These are phyloP conservation scores for Macrolepiota dolichaula DNA, from an alignment of 768 basidiomycete species.

Conservation along the genomic window DNA sequence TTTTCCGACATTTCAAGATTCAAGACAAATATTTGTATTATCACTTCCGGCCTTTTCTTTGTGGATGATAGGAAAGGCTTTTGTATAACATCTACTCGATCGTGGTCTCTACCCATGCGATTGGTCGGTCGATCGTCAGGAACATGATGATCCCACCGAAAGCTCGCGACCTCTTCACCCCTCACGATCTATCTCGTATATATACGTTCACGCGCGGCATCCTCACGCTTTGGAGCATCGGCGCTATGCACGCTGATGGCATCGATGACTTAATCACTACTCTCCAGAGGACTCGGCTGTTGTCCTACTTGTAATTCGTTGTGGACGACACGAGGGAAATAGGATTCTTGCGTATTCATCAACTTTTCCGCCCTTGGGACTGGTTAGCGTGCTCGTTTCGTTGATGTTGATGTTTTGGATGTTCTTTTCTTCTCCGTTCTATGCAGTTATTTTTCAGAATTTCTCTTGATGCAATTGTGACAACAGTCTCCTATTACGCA, in stretches of 20 bases:
- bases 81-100: slow-evolving; percentile 7
- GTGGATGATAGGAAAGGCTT: background rate
- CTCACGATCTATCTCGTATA: slow-evolving; percentile 1
- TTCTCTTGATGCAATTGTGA: slow-evolving; percentile 7
- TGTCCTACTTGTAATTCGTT: background rate
- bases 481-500: slow-evolving; percentile 5
- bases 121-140: background rate
- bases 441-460: background rate
- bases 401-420: slow-evolving; percentile 9
- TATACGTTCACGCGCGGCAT: background rate
- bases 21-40: slow-evolving; percentile 9
- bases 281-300: background rate
- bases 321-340: background rate
- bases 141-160: background rate
- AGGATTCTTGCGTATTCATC: slow-evolving; percentile 1
- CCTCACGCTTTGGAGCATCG: background rate
- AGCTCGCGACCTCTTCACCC: background rate
- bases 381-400: background rate
- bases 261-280: background rate
- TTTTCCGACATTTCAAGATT: background rate
- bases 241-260: background rate
- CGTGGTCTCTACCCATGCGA: background rate
- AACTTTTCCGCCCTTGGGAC: background rate
- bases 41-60: background rate
- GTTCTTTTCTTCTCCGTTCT: background rate